Percentiles rank a stretch among this genome's conserved stretches.
These are phyloP conservation scores for Arachis hypogaea DNA, from an alignment of 306 rosid genomes.

Conservation along the genomic window DNA sequence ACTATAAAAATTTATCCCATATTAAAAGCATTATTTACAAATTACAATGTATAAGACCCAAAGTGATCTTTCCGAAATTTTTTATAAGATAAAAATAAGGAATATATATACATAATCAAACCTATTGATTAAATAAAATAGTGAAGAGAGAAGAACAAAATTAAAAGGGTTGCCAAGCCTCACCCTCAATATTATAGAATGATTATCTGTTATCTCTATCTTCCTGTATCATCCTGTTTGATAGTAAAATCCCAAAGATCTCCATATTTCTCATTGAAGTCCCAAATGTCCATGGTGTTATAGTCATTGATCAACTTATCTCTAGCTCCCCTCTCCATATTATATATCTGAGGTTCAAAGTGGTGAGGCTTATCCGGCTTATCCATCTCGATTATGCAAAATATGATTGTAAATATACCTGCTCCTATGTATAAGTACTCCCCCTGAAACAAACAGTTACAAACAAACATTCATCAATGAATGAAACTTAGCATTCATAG, in stretches of 20 bases:
- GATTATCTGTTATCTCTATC: too few relatives aligned
- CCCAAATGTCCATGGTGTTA: conserved; percentile 92
- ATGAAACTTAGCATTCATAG: too few relatives aligned
- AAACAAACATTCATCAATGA: too few relatives aligned
- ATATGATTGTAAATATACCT: conserved; percentile 68
- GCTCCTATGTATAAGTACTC: conserved; percentile 87
- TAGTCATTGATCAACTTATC: conserved; percentile 93
- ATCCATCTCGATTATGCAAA: conserved; percentile 95
- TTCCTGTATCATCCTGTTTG: conserved; percentile 57
- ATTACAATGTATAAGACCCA: conserved; percentile 19
- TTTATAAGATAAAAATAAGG: conserved; percentile 1
- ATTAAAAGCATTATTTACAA: too few relatives aligned
- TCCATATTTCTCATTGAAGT: conserved; percentile 87
- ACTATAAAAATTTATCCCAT: too few relatives aligned
- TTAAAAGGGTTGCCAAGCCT: conserved; percentile 24
- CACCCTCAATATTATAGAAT: conserved; percentile 14
- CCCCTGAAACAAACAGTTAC: conserved; percentile 56
- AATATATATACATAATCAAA: conserved; percentile 18
- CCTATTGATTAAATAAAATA: not conserved
- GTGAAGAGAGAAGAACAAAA: conserved; percentile 2
- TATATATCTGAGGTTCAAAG: conserved; percentile 96
- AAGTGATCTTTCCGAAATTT: not conserved
- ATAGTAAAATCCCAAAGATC: conserved; percentile 95
- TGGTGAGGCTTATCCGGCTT: conserved; percentile 92
- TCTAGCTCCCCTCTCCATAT: conserved; percentile 88